These are phyloP conservation scores for Rhynchosporium graminicola DNA, from an alignment of 2,329 filamentous ascomycete genomes.

Conservation along the genomic window DNA sequence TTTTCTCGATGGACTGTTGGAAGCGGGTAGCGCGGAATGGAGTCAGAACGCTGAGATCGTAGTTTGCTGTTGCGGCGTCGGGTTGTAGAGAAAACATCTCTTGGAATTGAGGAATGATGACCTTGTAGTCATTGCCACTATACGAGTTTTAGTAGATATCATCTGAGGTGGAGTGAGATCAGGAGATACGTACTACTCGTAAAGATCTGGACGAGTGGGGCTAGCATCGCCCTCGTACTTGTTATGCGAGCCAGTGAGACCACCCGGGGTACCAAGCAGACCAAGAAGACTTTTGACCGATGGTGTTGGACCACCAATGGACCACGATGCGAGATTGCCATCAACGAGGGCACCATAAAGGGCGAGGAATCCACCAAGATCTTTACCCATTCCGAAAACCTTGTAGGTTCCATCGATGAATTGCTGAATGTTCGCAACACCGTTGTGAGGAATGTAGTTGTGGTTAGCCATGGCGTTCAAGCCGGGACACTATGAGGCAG, in stretches of 20 bases:
- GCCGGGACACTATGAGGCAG: conserved; percentile 38
- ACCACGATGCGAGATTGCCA: conserved; percentile 53
- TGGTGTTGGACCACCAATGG: conserved; percentile 49
- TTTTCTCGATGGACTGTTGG: conserved; percentile 49
- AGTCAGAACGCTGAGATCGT: conserved; percentile 46
- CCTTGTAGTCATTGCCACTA: conserved; percentile 49
- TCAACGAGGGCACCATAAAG: conserved; percentile 48
- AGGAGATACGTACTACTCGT: conserved; percentile 36
- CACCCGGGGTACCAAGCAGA: conserved; percentile 45
- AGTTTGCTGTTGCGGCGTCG: conserved; percentile 41
- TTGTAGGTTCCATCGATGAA: conserved; percentile 40
- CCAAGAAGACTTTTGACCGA: conserved; percentile 30
- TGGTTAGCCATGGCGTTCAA: conserved; percentile 46
- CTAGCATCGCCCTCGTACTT: conserved; percentile 56
- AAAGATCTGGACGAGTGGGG: conserved; percentile 54
- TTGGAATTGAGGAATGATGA: conserved; percentile 55
- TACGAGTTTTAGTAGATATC: background rate
- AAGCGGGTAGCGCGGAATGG: conserved; percentile 40
- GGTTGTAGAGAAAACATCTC: conserved; percentile 47
- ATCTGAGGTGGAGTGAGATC: background rate
- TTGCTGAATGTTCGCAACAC: conserved; percentile 36
- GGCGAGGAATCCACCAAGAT: conserved; percentile 44
- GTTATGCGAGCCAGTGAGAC: conserved; percentile 54
- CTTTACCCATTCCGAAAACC: conserved; percentile 49
- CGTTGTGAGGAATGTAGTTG: conserved; percentile 40